Percentiles rank a stretch among this genome's conserved stretches.
These are phyloP conservation scores for Zalaria obscura DNA, from an alignment of 2,329 filamentous ascomycete species.

Conservation along the genomic window DNA sequence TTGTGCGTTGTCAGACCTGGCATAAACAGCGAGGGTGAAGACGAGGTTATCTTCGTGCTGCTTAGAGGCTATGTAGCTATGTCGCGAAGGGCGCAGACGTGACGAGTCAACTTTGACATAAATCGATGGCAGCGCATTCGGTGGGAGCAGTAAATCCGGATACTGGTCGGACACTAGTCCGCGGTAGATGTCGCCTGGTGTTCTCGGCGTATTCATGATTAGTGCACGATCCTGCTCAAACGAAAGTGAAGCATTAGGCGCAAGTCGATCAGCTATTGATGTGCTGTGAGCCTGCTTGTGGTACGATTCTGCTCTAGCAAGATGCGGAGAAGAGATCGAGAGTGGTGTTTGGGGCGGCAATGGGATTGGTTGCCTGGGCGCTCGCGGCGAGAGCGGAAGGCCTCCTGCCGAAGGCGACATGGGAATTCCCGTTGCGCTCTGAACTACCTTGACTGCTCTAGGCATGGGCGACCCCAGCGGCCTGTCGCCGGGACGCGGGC, in stretches of 20 bases:
- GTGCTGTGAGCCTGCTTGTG: slow-evolving; percentile 12
- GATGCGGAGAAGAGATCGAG: slow-evolving; percentile 41
- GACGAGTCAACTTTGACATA: slow-evolving; percentile 83
- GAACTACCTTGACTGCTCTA: slow-evolving; percentile 38
- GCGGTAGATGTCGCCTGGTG: slow-evolving; percentile 46
- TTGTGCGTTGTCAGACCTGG: slow-evolving; percentile 60
- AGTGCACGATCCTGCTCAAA: slow-evolving; percentile 1
- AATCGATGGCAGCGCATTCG: slow-evolving; percentile 77
- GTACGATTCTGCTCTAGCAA: slow-evolving; percentile 23
- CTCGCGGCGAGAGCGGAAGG: slow-evolving; percentile 54
- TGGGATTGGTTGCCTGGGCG: slow-evolving; percentile 59
- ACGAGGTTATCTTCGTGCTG: slow-evolving; percentile 84
- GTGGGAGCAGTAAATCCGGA: slow-evolving; percentile 70
- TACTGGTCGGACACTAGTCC: slow-evolving; percentile 77
- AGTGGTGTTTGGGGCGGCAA: slow-evolving; percentile 56
- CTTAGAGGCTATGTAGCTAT: slow-evolving; percentile 67
- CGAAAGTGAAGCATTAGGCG: slow-evolving; percentile 4
- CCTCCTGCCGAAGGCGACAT: slow-evolving; percentile 47
- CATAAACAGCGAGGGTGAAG: slow-evolving; percentile 77
- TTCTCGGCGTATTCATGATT: slow-evolving; percentile 1
- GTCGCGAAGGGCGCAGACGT: slow-evolving; percentile 79
- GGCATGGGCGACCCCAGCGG: slow-evolving; percentile 46
- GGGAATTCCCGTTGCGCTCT: slow-evolving; percentile 44
- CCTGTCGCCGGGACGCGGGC: slow-evolving; percentile 45
- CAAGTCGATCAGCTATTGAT: slow-evolving; percentile 10